Evolutionary conservation across 2,329 filamentous ascomycete species (phyloP), one percentile per base, ranked within the genome.

Genomic region (Dactylella cylindrospora): DNA sequence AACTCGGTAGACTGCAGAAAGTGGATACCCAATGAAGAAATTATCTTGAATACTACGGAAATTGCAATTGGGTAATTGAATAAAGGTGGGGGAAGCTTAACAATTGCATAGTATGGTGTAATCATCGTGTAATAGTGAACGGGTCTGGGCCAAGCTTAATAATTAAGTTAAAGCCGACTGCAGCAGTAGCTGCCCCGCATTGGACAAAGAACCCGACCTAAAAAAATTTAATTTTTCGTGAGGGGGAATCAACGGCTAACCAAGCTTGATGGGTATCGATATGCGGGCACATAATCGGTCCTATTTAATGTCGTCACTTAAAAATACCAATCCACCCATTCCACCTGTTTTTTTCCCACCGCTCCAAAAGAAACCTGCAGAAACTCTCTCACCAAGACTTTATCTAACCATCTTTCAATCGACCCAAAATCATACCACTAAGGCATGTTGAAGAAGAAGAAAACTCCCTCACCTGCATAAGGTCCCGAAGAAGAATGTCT

Each of bases 251-350:
- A n/a, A n/a, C n/a, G n/a, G n/a, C n/a, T n/a, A n/a, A n/a, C n/a
- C 49, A 53, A 6, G 5, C 7, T n/a, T 3, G 15, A 13, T 41
- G 28, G n/a, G 40, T 28, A 17, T 25, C 26, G 29, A 13, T 12
- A 3, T 13, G 22, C 32, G 5, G 32, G 32, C 5, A 15, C 28
- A 33, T 61, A 61, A 52, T 52, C n/a, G n/a, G n/a, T n/a, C n/a
- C n/a, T 61, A 61, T 61, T 47, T 31, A 47, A 62, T 62, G 57
- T 49, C 57, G 57, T 62, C 57, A 62, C 54, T 60, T 38, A n/a
- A n/a, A n/a, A n/a, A n/a, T n/a, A n/a, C n/a, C n/a, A n/a, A n/a
- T n/a, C 54, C 51, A 22, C 26, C 46, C 40, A 15, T 40, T 20
- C 39, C 35, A n/a, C 6, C 29, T 33, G n/a, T n/a, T n/a, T 28